These are phyloP conservation scores for Gamsiella multidivaricata DNA, from an alignment of 192 early-diverging fungal species.

Conservation along the genomic window DNA sequence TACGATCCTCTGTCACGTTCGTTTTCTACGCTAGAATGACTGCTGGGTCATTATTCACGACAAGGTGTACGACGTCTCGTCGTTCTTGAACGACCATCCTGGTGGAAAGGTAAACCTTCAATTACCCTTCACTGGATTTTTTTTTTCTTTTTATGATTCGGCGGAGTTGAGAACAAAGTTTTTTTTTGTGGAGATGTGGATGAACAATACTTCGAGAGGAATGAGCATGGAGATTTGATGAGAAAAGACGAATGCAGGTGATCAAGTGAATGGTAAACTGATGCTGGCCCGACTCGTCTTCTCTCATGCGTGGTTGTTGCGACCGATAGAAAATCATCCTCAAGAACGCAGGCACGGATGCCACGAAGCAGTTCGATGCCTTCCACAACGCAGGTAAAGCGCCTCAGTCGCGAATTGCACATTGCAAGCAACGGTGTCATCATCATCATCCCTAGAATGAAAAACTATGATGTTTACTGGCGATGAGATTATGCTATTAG, in stretches of 20 bases:
- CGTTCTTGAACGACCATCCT: conserved; percentile 69
- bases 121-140: neutral
- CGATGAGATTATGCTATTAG: no score
- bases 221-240: no score
- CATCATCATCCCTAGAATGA: no score
- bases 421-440: no score
- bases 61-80: conserved; percentile 71
- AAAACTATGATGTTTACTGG: no score
- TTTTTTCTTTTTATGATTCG: neutral
- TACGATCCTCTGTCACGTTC: neutral
- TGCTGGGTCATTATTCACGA: conserved; percentile 72
- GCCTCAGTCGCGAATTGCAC: no score
- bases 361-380: conserved; percentile 87
- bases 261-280: no score
- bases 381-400: conserved; percentile 77
- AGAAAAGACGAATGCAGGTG: no score
- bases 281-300: neutral
- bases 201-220: no score
- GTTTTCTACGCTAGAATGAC: conserved; percentile 35
- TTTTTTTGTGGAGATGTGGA: no score
- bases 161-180: conserved; percentile 1
- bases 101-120: conserved; percentile 56
- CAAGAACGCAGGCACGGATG: conserved; percentile 82
- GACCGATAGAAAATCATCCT: conserved; percentile 71
- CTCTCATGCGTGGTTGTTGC: neutral